Evolutionary conservation across 2,329 filamentous ascomycete genomes (phyloP), one percentile per base, ranked within the genome.

Genomic region (Chaetomium globosum): DNA sequence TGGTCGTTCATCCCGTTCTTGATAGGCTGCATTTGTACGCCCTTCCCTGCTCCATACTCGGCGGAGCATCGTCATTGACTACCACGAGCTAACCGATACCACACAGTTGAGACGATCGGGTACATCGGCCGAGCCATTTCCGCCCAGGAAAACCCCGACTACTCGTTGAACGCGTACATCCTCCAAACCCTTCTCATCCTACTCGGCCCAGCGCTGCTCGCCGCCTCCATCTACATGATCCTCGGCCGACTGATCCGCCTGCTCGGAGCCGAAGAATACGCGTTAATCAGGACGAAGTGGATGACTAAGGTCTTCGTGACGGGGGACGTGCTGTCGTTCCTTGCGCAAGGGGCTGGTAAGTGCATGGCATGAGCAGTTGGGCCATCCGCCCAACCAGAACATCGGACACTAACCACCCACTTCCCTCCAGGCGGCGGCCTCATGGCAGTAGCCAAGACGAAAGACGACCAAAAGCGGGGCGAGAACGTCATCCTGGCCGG

Each of bases 1-100:
- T 84, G 80, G 80, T 85, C 82, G 71, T 80, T 83, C 69, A 79
- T 81, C 1, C 80, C 83, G 0, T 81, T 85, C 54, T 67, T 81
- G 6, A 72, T 85, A n/a, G 83, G 83, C n/a, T 80, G 80, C 23
- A 63, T 79, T n/a, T 83, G 82, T 84, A 75, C 71, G 75, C 59
- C 16, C 5, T 26, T 19, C 39, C 30, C 46, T 39, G 19, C 8
- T 8, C 5, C n/a, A 55, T 8, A 30, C 30, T 10, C 13, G 12
- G 23, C 28, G 49, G 1, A 52, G 12, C 10, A 8, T 13, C 5
- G 10, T 19, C 2, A 7, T 19, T 28, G 51, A 8, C 31, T 49
- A 13, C 26, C 12, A 39, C 19, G 23, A n/a, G 3, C 46, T 59
- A 28, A 52, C 23, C 30, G 16, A 19, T 7, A 19, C 8, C 30